Evolutionary conservation across 2,329 filamentous ascomycete genomes (phyloP), one percentile per base, ranked within the genome.

Genomic region (Fusarium pseudograminearum): DNA sequence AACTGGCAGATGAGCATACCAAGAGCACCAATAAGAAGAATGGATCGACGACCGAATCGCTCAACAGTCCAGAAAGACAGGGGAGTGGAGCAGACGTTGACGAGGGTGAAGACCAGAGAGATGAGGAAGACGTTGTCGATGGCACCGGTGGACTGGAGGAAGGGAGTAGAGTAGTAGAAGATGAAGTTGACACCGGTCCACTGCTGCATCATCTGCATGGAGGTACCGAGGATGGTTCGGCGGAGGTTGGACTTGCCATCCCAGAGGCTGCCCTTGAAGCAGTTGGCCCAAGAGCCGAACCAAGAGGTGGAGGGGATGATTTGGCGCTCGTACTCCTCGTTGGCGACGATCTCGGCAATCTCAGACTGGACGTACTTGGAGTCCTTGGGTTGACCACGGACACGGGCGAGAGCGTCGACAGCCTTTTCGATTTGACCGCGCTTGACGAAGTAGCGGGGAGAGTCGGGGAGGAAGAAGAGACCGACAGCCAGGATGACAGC

Each of bases 101-200:
- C 92, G 56, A 96, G 87, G 68, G 92, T 96, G 80, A 93, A 95
- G 83, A 97, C 87, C 77, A 97, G 85, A 61, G 90, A 91, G 78
- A 96, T 94, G 74, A 97, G 80, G 87, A 97, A 97, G 44, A 88
- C 85, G 84, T 97, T 91, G 66, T 78, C 73, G 75, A 97, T 93
- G 74, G 91, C 91, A 72, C 91, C 91, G 31, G 91, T 90, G 26
- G 90, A 89, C 81, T 91, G 82, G 83, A 97, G 92, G 89, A 97
- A 97, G 63, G 91, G 89, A 34, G 92, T 94, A 36, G 92, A 93
- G 83, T 90, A 93, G 83, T 93, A 92, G 85, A 94, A 96, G 85
- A 96, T 93, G 82, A 95, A 97, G 86, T 97, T 97, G 82, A 97
- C 91, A 84, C 93, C 93, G 28, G 92, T 94, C 88, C 85, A 88